Percentiles rank a stretch among this genome's conserved stretches.
Evolutionary conservation across 2,329 filamentous ascomycete genomes (phyloP).

Genomic region (Graphiopsis chlorocephala): DNA sequence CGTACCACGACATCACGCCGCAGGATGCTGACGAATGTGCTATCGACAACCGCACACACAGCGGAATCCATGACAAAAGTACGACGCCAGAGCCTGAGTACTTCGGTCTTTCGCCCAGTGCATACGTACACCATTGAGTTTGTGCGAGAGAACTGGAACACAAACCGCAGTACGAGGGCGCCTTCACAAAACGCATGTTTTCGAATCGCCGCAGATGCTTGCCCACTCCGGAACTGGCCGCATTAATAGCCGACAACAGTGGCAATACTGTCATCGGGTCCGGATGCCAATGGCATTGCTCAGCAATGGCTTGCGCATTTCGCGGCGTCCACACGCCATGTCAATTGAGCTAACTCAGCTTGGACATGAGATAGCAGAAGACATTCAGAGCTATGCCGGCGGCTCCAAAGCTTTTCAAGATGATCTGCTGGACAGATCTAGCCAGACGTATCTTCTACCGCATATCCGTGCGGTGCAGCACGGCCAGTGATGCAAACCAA

Average conservation of each 20-base stretch:
- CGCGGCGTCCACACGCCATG: not conserved
- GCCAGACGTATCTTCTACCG: not conserved
- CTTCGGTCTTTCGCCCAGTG: not conserved
- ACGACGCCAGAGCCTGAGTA: not conserved
- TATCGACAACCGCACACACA: slow-evolving; percentile 4
- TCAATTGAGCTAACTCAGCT: not conserved
- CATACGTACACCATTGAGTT: not conserved
- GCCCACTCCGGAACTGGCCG: not conserved
- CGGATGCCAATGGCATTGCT: not conserved
- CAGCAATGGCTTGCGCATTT: not conserved
- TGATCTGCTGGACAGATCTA: not conserved
- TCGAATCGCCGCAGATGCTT: not conserved
- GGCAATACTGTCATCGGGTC: not conserved
- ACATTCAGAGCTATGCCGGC: not conserved
- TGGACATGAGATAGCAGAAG: not conserved
- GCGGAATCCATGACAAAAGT: not conserved
- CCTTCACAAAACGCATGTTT: not conserved
- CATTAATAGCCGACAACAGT: not conserved
- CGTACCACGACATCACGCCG: not conserved
- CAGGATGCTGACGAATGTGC: not conserved
- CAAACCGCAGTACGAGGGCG: not conserved
- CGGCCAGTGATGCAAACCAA: not conserved
- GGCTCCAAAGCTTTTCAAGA: not conserved
- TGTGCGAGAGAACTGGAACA: not conserved
- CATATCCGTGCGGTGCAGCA: not conserved